Base-by-base conservation (phyloP, 306 rosid species). In the Hippophae rhamnoides region DNA sequence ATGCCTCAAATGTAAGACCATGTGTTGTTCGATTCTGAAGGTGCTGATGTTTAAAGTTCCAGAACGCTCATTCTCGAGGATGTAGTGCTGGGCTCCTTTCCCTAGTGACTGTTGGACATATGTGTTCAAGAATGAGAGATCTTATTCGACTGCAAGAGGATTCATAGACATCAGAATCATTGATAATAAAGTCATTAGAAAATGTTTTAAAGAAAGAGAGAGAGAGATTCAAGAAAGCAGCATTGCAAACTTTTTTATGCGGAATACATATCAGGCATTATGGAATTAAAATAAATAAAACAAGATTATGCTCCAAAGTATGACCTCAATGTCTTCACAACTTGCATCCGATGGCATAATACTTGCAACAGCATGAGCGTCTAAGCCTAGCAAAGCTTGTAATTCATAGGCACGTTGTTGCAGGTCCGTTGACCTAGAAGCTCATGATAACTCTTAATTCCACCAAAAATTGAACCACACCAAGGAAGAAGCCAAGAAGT, bases 351-450 rank as follows among this genome's bases (percentile, higher is more conserved):
- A 66, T 10, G 95, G 94, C 76, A 89, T 61, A 66, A 83, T 81
- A 69, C 54, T 63, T 66, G 72, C 76, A 45, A 79, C 73, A 51
- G 89, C 86, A 69, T 42, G 71, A 56, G 81, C 71, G 62, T 83
- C 85, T 77, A 85, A 77, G 52, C 79, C 69, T 53, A 65, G 23
- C 57, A 82, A 78, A 57, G 81, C 84, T 81, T 81, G 97, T 76
- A 86, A 76, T 76, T 89, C 97, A 76, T 89, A 86, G 10, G 97
- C 92, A 65, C 93, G 95, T 68, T 89, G 97, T 80, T 89, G 95
- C 84, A 89, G 69, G 78, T 89, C 97, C 14, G 89, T 86, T 54
- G 90, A 89, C 76, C 85, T 80, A 66, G 97, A 85, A 41, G 97
- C 95, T 18, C 23, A 18, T 54, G 86, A 75, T 68, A 85, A 64